phyloP scores from a whole-genome alignment of 2,329 filamentous ascomycete species.

The Colletotrichum navitas region DNA sequence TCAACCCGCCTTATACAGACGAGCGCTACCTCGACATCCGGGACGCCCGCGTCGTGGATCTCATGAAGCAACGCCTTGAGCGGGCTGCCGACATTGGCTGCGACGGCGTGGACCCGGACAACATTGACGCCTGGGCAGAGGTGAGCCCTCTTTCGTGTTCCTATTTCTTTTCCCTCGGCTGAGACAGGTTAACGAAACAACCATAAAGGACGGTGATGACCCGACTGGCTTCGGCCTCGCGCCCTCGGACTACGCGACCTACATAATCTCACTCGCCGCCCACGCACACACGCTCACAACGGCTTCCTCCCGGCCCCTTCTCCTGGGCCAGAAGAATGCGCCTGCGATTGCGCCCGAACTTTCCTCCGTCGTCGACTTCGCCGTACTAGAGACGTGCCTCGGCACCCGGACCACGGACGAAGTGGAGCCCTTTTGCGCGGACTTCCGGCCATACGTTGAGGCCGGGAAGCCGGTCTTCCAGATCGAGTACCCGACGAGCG shows the following conservation, averaged over 20 bases:
- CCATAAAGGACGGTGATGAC: constrained; percentile 44
- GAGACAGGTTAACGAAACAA: not conserved
- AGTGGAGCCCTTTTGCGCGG: constrained; percentile 48
- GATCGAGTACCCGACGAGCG: constrained; percentile 52
- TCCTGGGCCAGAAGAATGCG: constrained; percentile 53
- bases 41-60: constrained; percentile 44
- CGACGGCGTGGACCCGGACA: constrained; percentile 53
- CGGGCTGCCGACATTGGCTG: constrained; percentile 48
- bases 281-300: constrained; percentile 49
- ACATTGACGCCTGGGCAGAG: constrained; percentile 50
- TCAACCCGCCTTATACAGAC: constrained; percentile 46
- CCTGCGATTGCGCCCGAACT: constrained; percentile 47
- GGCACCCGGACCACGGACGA: constrained; percentile 41
- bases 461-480: constrained; percentile 51
- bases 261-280: constrained; percentile 48
- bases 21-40: constrained; percentile 51
- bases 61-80: constrained; percentile 50
- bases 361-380: constrained; percentile 49
- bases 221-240: constrained; percentile 49
- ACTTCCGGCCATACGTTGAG: constrained; percentile 49
- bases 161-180: not conserved
- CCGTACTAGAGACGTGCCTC: constrained; percentile 53
- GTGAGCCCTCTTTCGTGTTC: constrained; percentile 24
- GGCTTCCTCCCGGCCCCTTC: constrained; percentile 44
- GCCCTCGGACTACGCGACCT: constrained; percentile 47